Base-by-base conservation (phyloP, 106 monocot species). In the Iris macrosiphon region DNA sequence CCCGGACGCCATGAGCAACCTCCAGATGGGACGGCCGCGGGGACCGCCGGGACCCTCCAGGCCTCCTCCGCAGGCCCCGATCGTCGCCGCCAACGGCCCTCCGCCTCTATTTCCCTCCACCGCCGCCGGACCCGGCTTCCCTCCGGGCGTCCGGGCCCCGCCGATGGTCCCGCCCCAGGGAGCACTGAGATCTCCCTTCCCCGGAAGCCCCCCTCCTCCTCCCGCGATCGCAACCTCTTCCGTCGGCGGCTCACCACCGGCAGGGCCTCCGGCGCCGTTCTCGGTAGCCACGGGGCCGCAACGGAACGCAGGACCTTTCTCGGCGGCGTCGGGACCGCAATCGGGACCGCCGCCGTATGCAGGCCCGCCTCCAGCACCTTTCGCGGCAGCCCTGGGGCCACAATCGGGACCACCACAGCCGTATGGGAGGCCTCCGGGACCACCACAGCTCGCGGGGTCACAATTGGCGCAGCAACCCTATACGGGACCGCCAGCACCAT, bases 1-100 rank as follows among this genome's bases (percentile, higher is more conserved):
- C 18, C 55, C 73, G 15, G 76, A 56, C 40, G 34, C 74, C 66
- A 66, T 85, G 75, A 69, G 72, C 60, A 85, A 82, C 60, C 78
- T 74, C 58, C 91, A 92, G 75, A 85, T 85, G 82, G 39, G 42
- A 30, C 68, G 64, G 46, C 71, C 27, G 43, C 31, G 18, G 41
- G 42, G 12, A 33, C 45, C 39, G 18, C 9, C 0, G 60, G 54
- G 31, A 40, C 26, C 15, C 35, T 48, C 48, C 4, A 13, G n/a
- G 13, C 13, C 15, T 4, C 43, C 43, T 9, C 7, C 43, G 13
- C 43, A 43, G 43, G 43, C 13, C 15, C 24, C 74, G 57, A 9
- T 59, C 33, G 30, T 48, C 31, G 25, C 45, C 58, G 40, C 55
- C 49, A 3, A 38, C 7, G 25, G 31, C 18, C 40, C 16, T 26